Percentiles rank a stretch among this genome's conserved stretches.
These are phyloP conservation scores for Salix brachista DNA, from an alignment of 345 rosid species.

Conservation along the genomic window DNA sequence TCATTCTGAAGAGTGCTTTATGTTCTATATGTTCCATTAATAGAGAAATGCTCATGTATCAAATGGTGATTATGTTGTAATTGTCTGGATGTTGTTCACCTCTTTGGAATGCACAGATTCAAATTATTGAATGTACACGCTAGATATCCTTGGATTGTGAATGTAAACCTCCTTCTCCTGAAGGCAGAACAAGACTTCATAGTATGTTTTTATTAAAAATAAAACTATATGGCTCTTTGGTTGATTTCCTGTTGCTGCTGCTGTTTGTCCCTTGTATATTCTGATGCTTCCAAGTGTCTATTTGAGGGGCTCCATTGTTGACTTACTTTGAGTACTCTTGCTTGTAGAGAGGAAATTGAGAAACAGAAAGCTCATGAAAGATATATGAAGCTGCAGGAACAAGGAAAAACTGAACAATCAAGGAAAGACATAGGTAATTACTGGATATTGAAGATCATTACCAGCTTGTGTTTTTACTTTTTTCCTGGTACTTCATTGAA, in stretches of 20 bases:
- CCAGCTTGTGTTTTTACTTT: too few species aligned
- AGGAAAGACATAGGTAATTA: constrained; percentile 74
- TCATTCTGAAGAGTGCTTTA: too few species aligned
- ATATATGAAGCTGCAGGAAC: constrained; percentile 91
- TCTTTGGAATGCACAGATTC: too few species aligned
- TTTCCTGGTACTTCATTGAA: background rate
- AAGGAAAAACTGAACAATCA: constrained; percentile 93
- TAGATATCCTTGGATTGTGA: background rate
- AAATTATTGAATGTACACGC: too few species aligned
- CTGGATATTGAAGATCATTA: background rate
- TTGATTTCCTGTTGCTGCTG: background rate
- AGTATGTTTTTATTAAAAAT: background rate
- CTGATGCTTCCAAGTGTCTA: background rate
- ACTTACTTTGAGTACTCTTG: background rate
- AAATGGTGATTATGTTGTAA: too few species aligned
- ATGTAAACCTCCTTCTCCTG: background rate
- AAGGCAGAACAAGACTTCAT: background rate
- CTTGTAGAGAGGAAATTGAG: constrained; percentile 77
- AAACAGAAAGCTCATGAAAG: constrained; percentile 87
- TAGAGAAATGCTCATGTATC: too few species aligned
- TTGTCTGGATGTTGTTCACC: too few species aligned
- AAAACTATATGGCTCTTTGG: background rate
- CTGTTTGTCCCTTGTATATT: background rate
- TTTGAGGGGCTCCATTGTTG: background rate
- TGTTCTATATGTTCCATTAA: too few species aligned